Percentiles rank a stretch among this genome's conserved stretches.
phyloP scores from a whole-genome alignment of 352 stramenopile genomes.

The Phytophthora multivora region DNA sequence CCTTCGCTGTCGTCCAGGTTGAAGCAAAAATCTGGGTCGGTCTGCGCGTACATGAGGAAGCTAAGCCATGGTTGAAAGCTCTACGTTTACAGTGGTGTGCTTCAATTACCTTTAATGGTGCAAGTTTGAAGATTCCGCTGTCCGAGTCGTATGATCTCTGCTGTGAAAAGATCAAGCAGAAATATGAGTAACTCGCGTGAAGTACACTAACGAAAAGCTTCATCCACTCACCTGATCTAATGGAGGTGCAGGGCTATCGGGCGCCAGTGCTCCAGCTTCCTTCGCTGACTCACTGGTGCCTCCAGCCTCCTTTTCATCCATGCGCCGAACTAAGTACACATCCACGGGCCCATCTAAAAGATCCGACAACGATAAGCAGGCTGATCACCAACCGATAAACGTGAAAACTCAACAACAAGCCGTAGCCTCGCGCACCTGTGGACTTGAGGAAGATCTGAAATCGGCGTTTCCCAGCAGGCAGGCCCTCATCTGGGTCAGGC shows the following conservation, averaged over 20 bases:
- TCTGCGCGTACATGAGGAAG: slow-evolving; percentile 30
- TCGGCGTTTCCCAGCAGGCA: slow-evolving; percentile 82
- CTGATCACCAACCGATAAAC: not conserved
- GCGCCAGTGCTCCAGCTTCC: slow-evolving; percentile 17
- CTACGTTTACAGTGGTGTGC: not conserved
- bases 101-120: slow-evolving; percentile 75
- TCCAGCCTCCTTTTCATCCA: slow-evolving; percentile 52
- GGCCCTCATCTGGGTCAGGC: slow-evolving; percentile 94
- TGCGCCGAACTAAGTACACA: slow-evolving; percentile 88
- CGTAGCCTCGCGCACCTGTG: slow-evolving; percentile 48
- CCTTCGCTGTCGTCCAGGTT: slow-evolving; percentile 88
- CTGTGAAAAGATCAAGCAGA: slow-evolving; percentile 17
- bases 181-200: not conserved
- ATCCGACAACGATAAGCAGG: not conserved
- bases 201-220: not conserved
- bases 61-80: not conserved
- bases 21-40: slow-evolving; percentile 90
- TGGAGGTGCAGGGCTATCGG: slow-evolving; percentile 43
- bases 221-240: slow-evolving; percentile 58
- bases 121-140: slow-evolving; percentile 83
- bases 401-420: not conserved
- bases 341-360: slow-evolving; percentile 84
- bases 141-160: slow-evolving; percentile 87
- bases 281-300: slow-evolving; percentile 16
- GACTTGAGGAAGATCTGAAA: slow-evolving; percentile 96